A percentile compares a stretch with the other conserved stretches of the same genome.
Conservation (phyloP, 805 yeast species). For the Candida awuae region DNA sequence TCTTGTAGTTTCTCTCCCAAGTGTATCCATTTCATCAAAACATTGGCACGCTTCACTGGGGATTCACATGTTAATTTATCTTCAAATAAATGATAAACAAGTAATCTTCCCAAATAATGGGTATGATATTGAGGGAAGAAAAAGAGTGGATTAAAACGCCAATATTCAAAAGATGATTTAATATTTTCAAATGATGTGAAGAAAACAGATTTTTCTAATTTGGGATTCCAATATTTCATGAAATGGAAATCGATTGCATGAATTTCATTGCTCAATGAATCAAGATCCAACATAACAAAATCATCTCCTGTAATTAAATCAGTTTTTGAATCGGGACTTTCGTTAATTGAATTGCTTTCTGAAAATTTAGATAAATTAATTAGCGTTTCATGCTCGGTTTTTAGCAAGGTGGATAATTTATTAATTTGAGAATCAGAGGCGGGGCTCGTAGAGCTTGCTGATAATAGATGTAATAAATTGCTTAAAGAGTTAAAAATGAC, state of each 20-base stretch:
- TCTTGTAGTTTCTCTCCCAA: constrained; percentile 71
- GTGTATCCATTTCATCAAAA: constrained; percentile 77
- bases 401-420: too few relatives aligned
- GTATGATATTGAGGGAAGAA: constrained; percentile 59
- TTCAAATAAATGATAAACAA: constrained; percentile 60
- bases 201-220: constrained; percentile 60
- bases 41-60: constrained; percentile 46
- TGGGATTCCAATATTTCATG: constrained; percentile 68
- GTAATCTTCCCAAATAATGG: constrained; percentile 70
- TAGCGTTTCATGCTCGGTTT: too few relatives aligned
- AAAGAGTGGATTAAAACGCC: constrained; percentile 63
- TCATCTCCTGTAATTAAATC: constrained; percentile 24
- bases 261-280: constrained; percentile 53
- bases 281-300: constrained; percentile 47
- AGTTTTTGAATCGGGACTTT: not conserved
- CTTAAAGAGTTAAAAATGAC: constrained; percentile 33
- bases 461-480: not conserved
- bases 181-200: constrained; percentile 42
- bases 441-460: not conserved
- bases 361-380: too few relatives aligned
- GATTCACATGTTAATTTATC: constrained; percentile 31
- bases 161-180: constrained; percentile 37
- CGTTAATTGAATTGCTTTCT: too few relatives aligned
- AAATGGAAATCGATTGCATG: constrained; percentile 61
- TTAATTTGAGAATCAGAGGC: too few relatives aligned